Percentiles rank a stretch among this genome's conserved stretches.
Evolutionary conservation across 345 rosid species (phyloP).

Genomic region (Heritiera littoralis): DNA sequence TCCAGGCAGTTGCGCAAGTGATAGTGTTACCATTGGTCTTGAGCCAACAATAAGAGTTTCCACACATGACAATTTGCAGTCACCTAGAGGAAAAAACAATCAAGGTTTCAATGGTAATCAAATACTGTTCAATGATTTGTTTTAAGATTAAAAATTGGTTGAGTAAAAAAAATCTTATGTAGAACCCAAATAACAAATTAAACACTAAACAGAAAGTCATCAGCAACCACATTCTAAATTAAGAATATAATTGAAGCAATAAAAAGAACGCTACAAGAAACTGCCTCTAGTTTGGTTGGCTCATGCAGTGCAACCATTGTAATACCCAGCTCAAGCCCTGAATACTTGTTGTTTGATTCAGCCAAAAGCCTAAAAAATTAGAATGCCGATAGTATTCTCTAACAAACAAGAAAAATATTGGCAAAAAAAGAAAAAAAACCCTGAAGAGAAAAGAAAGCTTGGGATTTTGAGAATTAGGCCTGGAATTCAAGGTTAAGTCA

Average conservation of each 20-base stretch:
- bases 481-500: no score
- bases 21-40: conserved; percentile 81
- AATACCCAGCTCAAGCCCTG: no score
- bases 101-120: neutral
- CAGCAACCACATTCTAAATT: neutral
- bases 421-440: no score
- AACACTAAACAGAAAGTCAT: neutral
- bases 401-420: no score
- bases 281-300: conserved; percentile 12
- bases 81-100: conserved; percentile 45
- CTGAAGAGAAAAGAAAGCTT: no score
- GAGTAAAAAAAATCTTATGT: neutral
- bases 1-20: conserved; percentile 76
- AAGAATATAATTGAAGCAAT: neutral
- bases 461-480: no score
- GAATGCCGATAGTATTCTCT: no score
- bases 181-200: neutral
- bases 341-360: no score
- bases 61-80: conserved; percentile 56
- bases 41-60: conserved; percentile 66
- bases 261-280: neutral
- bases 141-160: neutral
- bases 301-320: neutral
- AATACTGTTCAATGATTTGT: neutral
- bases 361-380: no score